phyloP scores from a whole-genome alignment of 345 rosid genomes.

The Viola odorata region DNA sequence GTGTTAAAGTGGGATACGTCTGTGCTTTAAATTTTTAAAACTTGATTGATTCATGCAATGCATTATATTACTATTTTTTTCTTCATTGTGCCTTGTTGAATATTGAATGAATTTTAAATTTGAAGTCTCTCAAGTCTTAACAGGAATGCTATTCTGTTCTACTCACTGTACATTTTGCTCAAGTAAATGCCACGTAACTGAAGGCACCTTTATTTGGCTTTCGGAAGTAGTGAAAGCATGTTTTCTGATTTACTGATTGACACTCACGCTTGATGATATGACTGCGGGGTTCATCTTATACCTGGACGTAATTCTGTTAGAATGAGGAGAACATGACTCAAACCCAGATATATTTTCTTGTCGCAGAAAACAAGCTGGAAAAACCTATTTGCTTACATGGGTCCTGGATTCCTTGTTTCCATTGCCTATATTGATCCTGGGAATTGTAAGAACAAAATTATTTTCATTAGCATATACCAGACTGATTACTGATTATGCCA shows the following conservation, averaged over 20 bases:
- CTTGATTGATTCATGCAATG: too few relatives aligned
- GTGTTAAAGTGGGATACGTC: too few relatives aligned
- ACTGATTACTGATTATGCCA: neutral
- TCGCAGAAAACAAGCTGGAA: conserved; percentile 89
- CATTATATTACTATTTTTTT: too few relatives aligned
- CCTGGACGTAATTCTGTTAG: neutral
- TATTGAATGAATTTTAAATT: too few relatives aligned
- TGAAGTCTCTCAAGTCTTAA: too few relatives aligned
- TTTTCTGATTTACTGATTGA: neutral
- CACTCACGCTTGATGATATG: conserved; percentile 2
- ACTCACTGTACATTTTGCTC: too few relatives aligned
- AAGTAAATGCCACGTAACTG: too few relatives aligned
- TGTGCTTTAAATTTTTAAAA: too few relatives aligned
- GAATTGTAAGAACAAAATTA: conserved; percentile 55
- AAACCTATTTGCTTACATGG: conserved; percentile 78
- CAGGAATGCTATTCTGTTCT: too few relatives aligned
- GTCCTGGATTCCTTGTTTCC: conserved; percentile 94
- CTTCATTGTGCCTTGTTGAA: too few relatives aligned
- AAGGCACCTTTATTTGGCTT: too few relatives aligned
- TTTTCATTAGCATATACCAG: conserved; percentile 2
- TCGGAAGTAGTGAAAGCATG: too few relatives aligned
- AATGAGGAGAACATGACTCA: neutral
- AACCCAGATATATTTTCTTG: conserved; percentile 5
- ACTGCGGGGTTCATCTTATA: neutral
- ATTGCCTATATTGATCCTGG: conserved; percentile 98